Evolutionary conservation across 2,329 filamentous ascomycete genomes (phyloP).

Genomic region (Neonectria hederae): DNA sequence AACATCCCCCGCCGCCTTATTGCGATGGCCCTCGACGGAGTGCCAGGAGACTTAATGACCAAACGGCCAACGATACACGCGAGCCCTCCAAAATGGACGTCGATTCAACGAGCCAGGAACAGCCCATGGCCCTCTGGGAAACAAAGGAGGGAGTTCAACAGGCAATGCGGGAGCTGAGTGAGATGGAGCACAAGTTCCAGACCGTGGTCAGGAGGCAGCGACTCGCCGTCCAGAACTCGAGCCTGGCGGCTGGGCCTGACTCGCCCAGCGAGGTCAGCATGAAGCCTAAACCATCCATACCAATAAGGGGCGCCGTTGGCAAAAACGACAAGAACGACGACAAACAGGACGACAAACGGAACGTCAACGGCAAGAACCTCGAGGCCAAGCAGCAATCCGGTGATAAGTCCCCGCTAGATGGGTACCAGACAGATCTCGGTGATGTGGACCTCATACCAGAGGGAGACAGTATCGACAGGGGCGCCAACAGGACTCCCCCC

Average conservation of each 20-base stretch:
- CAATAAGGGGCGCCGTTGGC: not conserved
- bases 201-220: conserved; percentile 57
- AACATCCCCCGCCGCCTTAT: conserved; percentile 35
- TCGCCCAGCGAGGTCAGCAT: not conserved
- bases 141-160: conserved; percentile 45
- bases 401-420: conserved; percentile 35
- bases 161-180: conserved; percentile 56
- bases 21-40: conserved; percentile 41
- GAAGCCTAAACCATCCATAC: conserved; percentile 20
- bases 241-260: conserved; percentile 32
- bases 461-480: conserved; percentile 46
- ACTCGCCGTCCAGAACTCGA: conserved; percentile 55
- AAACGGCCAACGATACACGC: not conserved
- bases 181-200: conserved; percentile 60
- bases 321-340: not conserved
- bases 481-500: conserved; percentile 70
- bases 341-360: not conserved
- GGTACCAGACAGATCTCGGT: conserved; percentile 35
- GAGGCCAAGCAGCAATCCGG: conserved; percentile 15
- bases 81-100: conserved; percentile 2
- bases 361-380: conserved; percentile 15
- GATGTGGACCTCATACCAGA: conserved; percentile 33
- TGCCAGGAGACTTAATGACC: conserved; percentile 37
- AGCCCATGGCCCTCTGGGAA: conserved; percentile 20
- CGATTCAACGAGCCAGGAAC: not conserved